Evolutionary conservation across 2,329 filamentous ascomycete genomes (phyloP).

Genomic region (Ambrosiella cleistominuta): DNA sequence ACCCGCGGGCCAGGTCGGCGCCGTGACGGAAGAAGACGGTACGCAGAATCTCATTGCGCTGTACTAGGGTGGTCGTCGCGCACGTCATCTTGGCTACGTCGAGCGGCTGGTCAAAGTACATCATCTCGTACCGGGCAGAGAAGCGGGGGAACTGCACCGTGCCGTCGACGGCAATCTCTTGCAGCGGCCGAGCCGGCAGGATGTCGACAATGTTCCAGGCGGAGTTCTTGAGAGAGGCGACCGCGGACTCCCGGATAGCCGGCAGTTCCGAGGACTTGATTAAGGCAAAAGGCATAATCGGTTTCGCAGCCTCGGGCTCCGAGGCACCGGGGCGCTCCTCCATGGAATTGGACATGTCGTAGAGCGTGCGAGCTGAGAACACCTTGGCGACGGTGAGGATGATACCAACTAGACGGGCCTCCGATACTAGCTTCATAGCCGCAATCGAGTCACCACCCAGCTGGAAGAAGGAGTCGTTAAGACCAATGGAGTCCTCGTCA

Average conservation of each 20-base stretch:
- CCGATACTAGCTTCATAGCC: constrained; percentile 43
- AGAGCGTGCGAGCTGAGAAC: constrained; percentile 30
- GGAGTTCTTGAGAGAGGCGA: constrained; percentile 31
- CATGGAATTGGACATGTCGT: constrained; percentile 35
- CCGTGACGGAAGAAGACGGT: constrained; percentile 40
- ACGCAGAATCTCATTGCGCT: constrained; percentile 44
- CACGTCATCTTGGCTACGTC: constrained; percentile 30
- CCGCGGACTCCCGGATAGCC: constrained; percentile 28
- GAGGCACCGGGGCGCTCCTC: constrained; percentile 20
- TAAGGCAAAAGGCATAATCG: constrained; percentile 32
- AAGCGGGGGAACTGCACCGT: constrained; percentile 41
- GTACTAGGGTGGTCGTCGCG: constrained; percentile 37
- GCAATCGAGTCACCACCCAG: constrained; percentile 42
- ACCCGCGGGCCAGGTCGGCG: constrained; percentile 15
- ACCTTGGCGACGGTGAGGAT: constrained; percentile 37
- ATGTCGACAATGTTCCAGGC: constrained; percentile 36
- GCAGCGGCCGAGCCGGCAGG: constrained; percentile 39
- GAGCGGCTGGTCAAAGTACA: constrained; percentile 38
- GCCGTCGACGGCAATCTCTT: constrained; percentile 39
- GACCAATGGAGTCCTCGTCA: constrained; percentile 28
- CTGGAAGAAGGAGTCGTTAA: constrained; percentile 42
- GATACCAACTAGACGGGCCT: constrained; percentile 30
- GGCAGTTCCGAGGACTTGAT: constrained; percentile 1
- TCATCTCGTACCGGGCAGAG: constrained; percentile 45
- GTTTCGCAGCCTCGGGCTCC: constrained; percentile 8